Conservation (phyloP, 352 stramenopile genomes). For the Phytophthora foliorum region DNA sequence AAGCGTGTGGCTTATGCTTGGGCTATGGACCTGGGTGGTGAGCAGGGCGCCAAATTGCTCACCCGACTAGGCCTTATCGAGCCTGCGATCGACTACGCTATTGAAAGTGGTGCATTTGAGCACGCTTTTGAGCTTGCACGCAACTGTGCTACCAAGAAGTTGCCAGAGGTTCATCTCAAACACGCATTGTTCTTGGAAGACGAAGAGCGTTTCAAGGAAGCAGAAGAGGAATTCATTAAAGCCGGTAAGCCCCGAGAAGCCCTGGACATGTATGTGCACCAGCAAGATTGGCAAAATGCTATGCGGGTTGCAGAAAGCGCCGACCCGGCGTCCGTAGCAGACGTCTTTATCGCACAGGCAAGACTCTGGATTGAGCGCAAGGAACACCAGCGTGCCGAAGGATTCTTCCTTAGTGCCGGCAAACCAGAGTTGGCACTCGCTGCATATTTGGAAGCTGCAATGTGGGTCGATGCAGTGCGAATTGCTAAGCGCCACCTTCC, state of each 20-base stretch:
- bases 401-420: constrained; percentile 92
- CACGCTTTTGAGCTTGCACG: constrained; percentile 94
- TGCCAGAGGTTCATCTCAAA: constrained; percentile 94
- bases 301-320: constrained; percentile 93
- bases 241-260: constrained; percentile 94
- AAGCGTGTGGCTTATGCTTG: constrained; percentile 95
- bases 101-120: constrained; percentile 93
- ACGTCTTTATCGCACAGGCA: constrained; percentile 94
- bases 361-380: constrained; percentile 87
- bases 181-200: constrained; percentile 95
- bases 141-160: constrained; percentile 86
- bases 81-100: constrained; percentile 94
- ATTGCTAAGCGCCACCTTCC: constrained; percentile 93
- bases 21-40: constrained; percentile 92
- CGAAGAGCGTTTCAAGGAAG: constrained; percentile 94
- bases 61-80: constrained; percentile 93
- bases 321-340: constrained; percentile 88
- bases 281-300: constrained; percentile 94
- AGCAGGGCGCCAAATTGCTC: constrained; percentile 93
- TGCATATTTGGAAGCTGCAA: constrained; percentile 84
- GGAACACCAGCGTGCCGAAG: constrained; percentile 86
- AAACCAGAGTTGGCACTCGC: constrained; percentile 93
- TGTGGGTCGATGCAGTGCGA: constrained; percentile 92
- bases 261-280: constrained; percentile 97
- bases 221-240: constrained; percentile 94